Evolutionary conservation across 345 rosid genomes (phyloP), one percentile per base, ranked within the genome.

Genomic region (Camelina sativa): DNA sequence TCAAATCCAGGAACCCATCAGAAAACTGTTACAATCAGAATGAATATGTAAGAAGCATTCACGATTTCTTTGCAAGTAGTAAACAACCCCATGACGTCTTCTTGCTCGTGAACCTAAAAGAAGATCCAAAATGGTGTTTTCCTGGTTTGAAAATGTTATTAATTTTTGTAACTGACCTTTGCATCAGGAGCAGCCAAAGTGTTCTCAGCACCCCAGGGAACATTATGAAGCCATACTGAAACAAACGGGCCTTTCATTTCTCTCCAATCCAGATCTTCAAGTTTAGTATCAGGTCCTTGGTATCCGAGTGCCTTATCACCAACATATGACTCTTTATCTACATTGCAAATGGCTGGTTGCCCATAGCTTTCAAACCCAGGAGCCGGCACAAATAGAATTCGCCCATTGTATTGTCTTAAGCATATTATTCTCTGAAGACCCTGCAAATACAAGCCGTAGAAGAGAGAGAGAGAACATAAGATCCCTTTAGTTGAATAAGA

Each of bases 221-320:
- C 99, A 76, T 95, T 95, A 69, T 95, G 99, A 79, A 92, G 96
- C 99, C 99, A 95, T 68, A 95, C 76, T 43, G 96, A 86, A 81
- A 95, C 72, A 86, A 95, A 95, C 19, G 99, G 99, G 52, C 99
- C 98, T 38, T 71, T 80, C 44, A 95, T 86, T 73, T 82, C 86
- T 79, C 97, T 89, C 99, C 99, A 95, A 10, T 80, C 82, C 44
- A 75, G 77, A 62, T 83, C 78, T 75, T 73, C 76, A 17, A 84
- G 67, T 53, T 83, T 77, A 67, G 79, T 72, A 48, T 84, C 84
- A n/a, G 99, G 85, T 68, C 97, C 96, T 68, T 62, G 84, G 78
- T 92, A 92, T 50, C 90, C 84, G 4, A 60, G 66, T 17, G 68
- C 57, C 41, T 62, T 76, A 62, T 65, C 72, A 34, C 72, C 62